Evolutionary conservation across 2,329 filamentous ascomycete species (phyloP), one percentile per base, ranked within the genome.

Genomic region (Colletotrichum agaves): DNA sequence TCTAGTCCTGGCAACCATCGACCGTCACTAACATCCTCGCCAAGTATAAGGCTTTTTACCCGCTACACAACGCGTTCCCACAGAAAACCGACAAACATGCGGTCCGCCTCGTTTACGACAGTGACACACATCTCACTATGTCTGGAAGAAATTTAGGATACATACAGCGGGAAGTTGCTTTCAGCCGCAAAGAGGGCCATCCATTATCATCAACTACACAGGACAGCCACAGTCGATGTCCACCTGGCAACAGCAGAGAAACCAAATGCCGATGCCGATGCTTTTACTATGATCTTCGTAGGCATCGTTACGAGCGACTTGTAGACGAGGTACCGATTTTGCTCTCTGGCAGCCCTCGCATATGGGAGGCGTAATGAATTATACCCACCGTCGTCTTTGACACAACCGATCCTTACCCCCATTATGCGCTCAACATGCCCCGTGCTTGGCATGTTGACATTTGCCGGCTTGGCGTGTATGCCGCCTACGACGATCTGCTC

Each of bases 371-470:
- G 3, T 23, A 23, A 47, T 47, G 21, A 47, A 5, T 10, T 23
- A 13, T 13, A 23, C 19, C 12, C 21, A n/a, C 27, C 6, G 27
- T 33, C 27, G 11, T 8, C 15, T 17, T 23, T 59, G 37, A 56
- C 52, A 43, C 21, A 56, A 31, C 23, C 21, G 52, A 23, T 21
- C 33, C n/a, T n/a, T n/a, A 52, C 47, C 33, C 33, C 23, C 6
- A 31, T 52, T 35, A 17, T 19, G n/a, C 13, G 17, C 17, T 13
- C 33, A n/a, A 27, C 27, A 37, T 47, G 56, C 37, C 37, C 56
- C 43, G 43, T 59, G 41, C 41, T 47, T 17, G 35, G 49, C 33
- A 23, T 47, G 37, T 27, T 62, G 41, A 50, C 49, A 62, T n/a
- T n/a, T n/a, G 33, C 17, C 33, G 21, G 35, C 43, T 15, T 37